phyloP scores from a whole-genome alignment of 225 moss, liverwort and hornwort species.

The Lunularia cruciata region DNA sequence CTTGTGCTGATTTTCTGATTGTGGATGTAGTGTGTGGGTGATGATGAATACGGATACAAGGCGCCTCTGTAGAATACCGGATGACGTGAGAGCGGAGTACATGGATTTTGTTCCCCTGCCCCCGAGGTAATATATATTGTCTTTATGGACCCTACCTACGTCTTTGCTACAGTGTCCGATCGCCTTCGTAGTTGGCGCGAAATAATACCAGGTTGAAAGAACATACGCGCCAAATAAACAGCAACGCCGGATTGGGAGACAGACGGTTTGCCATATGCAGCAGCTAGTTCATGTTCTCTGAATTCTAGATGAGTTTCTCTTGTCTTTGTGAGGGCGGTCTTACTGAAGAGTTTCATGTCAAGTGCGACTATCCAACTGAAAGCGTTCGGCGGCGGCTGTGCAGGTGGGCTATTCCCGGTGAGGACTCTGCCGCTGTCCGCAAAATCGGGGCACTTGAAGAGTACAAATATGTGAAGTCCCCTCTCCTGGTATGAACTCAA shows the following conservation, averaged over 20 bases:
- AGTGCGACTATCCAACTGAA: too few species aligned
- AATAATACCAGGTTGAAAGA: too few species aligned
- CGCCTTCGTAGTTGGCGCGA: too few species aligned
- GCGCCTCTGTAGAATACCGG: slow-evolving; percentile 34
- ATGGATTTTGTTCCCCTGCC: slow-evolving; percentile 29
- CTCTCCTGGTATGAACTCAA: slow-evolving; percentile 28
- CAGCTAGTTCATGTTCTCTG: too few species aligned
- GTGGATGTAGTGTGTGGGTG: slow-evolving; percentile 34
- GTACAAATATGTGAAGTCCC: slow-evolving; percentile 24
- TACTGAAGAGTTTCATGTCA: too few species aligned
- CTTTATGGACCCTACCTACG: neutral
- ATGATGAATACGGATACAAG: slow-evolving; percentile 45
- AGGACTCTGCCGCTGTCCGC: slow-evolving; percentile 17
- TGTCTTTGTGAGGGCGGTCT: too few species aligned
- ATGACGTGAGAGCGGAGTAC: slow-evolving; percentile 39
- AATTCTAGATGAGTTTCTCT: too few species aligned
- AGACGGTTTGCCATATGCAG: too few species aligned
- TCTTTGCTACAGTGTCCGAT: too few species aligned
- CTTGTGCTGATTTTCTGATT: neutral
- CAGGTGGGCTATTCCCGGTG: slow-evolving; percentile 40
- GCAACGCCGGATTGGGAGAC: too few species aligned
- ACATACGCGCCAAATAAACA: too few species aligned
- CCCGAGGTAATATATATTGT: too few species aligned
- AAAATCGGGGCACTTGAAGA: slow-evolving; percentile 31
- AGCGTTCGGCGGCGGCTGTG: neutral